These are phyloP conservation scores for Lipomyces starkeyi DNA, from an alignment of 805 yeast species.

Conservation along the genomic window DNA sequence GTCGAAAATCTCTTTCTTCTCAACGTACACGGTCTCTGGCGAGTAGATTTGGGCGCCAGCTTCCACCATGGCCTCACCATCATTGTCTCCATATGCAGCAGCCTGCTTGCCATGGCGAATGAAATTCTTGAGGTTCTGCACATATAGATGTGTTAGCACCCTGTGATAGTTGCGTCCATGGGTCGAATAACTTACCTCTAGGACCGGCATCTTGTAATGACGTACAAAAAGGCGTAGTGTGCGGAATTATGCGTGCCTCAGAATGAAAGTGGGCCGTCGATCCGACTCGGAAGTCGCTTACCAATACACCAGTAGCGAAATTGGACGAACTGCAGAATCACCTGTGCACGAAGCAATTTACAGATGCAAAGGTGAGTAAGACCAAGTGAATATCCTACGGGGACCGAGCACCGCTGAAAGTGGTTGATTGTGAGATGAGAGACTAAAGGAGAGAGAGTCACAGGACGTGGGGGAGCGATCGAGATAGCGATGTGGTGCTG, in stretches of 20 bases:
- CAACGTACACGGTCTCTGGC: conserved; percentile 19
- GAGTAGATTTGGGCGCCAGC: conserved; percentile 10
- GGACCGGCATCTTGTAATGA: conserved; percentile 23
- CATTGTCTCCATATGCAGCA: conserved; percentile 39
- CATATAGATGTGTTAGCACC: not conserved
- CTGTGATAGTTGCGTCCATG: not conserved
- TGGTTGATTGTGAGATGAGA: too few species aligned
- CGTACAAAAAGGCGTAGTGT: not conserved
- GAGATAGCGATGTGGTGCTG: too few species aligned
- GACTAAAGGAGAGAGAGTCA: too few species aligned
- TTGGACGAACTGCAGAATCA: not conserved
- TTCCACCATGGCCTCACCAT: conserved; percentile 8
- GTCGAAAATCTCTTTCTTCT: conserved; percentile 44
- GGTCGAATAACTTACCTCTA: conserved; percentile 18
- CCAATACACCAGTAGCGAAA: not conserved
- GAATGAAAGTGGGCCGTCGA: not conserved
- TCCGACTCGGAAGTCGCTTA: not conserved
- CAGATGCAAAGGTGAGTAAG: not conserved
- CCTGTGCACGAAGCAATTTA: not conserved
- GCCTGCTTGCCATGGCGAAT: conserved; percentile 71
- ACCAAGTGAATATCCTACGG: too few species aligned
- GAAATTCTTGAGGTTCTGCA: conserved; percentile 61
- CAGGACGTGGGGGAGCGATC: too few species aligned
- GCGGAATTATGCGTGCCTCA: not conserved
- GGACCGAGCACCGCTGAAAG: not conserved